Evolutionary conservation across 805 yeast genomes (phyloP).

Genomic region (Helenozyma rhizophorensis): DNA sequence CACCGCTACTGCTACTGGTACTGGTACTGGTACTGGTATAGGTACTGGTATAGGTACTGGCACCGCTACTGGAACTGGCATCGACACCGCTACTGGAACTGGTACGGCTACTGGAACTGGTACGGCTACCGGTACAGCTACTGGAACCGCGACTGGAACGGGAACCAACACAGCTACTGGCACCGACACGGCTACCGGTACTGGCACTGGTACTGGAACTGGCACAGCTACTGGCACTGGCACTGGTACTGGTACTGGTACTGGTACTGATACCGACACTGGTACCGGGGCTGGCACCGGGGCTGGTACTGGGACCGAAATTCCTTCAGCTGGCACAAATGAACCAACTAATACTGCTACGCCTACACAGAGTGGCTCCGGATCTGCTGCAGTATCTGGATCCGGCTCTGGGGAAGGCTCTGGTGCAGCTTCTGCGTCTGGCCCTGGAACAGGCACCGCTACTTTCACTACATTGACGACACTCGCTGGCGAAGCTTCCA

Average conservation of each 20-base stretch:
- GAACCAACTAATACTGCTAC: too few relatives aligned
- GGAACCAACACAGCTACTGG: constrained; percentile 3
- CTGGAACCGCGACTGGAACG: constrained; percentile 1
- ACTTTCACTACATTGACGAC: too few relatives aligned
- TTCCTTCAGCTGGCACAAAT: too few relatives aligned
- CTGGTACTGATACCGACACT: constrained; percentile 4
- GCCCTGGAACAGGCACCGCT: constrained; percentile 2
- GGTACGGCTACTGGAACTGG: neutral
- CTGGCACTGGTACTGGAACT: constrained; percentile 4
- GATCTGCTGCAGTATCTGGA: too few relatives aligned
- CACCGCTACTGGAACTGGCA: constrained; percentile 1
- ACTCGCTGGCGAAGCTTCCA: too few relatives aligned
- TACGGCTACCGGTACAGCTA: neutral
- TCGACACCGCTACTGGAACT: neutral
- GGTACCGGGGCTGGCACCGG: too few relatives aligned
- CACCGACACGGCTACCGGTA: constrained; percentile 2
- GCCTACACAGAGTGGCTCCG: too few relatives aligned
- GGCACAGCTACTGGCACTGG: constrained; percentile 3
- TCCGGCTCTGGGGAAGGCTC: constrained; percentile 5
- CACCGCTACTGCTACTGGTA: neutral
- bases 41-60: neutral
- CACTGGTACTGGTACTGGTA: constrained; percentile 3
- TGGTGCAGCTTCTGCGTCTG: constrained; percentile 11
- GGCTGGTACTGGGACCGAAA: too few relatives aligned
- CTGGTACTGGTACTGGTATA: neutral